A percentile compares a stretch with the other conserved stretches of the same genome.
These are phyloP conservation scores for Globisporangium perplexum DNA, from an alignment of 352 stramenopile genomes.

Conservation along the genomic window DNA sequence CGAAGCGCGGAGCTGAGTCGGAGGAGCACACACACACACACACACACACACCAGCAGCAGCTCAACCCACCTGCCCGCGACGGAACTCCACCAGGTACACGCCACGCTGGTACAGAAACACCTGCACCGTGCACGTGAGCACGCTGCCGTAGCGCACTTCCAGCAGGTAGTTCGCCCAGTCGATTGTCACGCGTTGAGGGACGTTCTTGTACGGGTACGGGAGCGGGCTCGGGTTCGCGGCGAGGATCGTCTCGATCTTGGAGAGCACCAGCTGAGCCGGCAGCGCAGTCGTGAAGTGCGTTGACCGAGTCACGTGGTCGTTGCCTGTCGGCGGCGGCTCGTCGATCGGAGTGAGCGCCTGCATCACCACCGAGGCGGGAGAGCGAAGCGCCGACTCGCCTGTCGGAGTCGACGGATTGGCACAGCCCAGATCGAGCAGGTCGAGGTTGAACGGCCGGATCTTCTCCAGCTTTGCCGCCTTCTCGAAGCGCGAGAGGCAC, in stretches of 20 bases:
- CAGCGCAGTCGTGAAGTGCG: constrained; percentile 61
- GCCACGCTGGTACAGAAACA: constrained; percentile 75
- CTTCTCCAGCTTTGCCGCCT: constrained; percentile 38
- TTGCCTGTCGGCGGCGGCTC: constrained; percentile 39
- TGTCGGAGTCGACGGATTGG: constrained; percentile 10
- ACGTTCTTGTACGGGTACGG: constrained; percentile 41
- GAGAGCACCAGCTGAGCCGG: constrained; percentile 60
- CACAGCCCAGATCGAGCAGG: constrained; percentile 11
- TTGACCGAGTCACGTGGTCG: constrained; percentile 65
- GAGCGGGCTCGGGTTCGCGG: constrained; percentile 29
- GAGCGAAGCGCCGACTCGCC: neutral
- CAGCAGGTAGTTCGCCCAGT: constrained; percentile 74
- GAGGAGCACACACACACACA: neutral
- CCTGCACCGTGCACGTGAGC: constrained; percentile 68
- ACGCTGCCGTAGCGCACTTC: constrained; percentile 58
- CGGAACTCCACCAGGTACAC: constrained; percentile 81
- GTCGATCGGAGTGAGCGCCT: constrained; percentile 9
- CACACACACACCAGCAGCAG: neutral
- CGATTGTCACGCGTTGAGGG: constrained; percentile 43
- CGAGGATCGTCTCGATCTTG: constrained; percentile 56
- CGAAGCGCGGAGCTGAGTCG: neutral
- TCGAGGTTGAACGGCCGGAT: constrained; percentile 22
- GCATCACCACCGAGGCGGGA: neutral
- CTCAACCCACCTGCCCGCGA: constrained; percentile 55
- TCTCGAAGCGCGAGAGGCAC: constrained; percentile 49